Base-by-base conservation (phyloP, 306 rosid species). In the Sophora flavescens region DNA sequence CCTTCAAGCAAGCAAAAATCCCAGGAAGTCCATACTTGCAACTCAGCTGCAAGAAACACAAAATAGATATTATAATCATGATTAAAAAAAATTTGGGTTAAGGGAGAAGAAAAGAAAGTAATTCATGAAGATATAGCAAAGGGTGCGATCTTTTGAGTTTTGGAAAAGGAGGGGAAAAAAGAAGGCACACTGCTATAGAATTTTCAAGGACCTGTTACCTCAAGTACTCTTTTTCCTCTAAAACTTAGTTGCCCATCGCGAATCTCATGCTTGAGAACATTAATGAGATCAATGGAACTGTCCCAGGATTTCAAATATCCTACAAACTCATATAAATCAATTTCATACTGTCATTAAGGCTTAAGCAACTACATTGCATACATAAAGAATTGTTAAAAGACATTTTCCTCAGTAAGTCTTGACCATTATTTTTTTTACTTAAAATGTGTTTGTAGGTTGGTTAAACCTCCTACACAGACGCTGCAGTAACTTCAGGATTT, bases 161-260 rank as follows among this genome's bases (percentile, higher is more conserved):
- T n/a, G n/a, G 1, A 39, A 39, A 50, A 63, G 70, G 51, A 59
- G 63, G 14, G 50, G 41, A 26, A 28, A 33, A 67, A 58, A 42
- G 36, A 63, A 16, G 45, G 44, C 11, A 41, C 35, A 47, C 26
- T 26, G 32, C 13, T 56, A 36, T 4, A 5, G n/a, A n/a, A n/a
- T n/a, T n/a, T n/a, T 48, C 47, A 33, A 54, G 41, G 6, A 78
- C 44, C 45, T 47, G 63, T 57, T 88, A 94, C 98, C 97, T 94
- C 96, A 17, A 94, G 93, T n/a, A 94, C 97, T 84, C 95, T 89
- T 90, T 94, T 94, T 12, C 98, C 98, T 81, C 98, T 84, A 74
- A 94, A 90, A 82, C 91, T 90, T 80, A 94, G 83, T 72, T 94
- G 97, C 59, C 98, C 98, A 68, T 94, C 98, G 42, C 98, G 90